Percentiles rank a stretch among this genome's conserved stretches.
Evolutionary conservation across 306 rosid genomes (phyloP).

Genomic region (Spatholobus suberectus): DNA sequence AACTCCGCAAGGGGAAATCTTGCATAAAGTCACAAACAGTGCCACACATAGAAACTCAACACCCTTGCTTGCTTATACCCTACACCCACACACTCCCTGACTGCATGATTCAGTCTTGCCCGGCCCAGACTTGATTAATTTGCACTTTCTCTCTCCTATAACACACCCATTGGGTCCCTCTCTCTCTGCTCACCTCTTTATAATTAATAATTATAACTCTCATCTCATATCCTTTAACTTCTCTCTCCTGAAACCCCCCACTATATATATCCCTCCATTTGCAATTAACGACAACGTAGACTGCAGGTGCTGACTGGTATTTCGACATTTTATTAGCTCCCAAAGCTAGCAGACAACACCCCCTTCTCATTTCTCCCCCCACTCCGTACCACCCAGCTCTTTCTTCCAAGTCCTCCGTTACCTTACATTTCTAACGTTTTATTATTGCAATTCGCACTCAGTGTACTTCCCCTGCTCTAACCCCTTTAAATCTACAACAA

Average conservation of each 20-base stretch:
- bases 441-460: conserved; percentile 39
- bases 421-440: conserved; percentile 51
- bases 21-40: not conserved
- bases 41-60: not conserved
- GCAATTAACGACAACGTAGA: conserved; percentile 75
- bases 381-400: conserved; percentile 14
- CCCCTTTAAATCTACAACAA: not conserved
- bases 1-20: not conserved
- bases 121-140: not conserved
- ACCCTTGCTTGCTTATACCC: conserved; percentile 29
- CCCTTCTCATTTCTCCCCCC: conserved; percentile 42
- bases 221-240: not conserved
- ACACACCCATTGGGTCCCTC: not conserved
- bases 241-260: not conserved
- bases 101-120: not conserved
- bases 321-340: conserved; percentile 63
- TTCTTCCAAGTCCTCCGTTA: not conserved
- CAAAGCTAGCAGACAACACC: conserved; percentile 66
- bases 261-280: conserved; percentile 27
- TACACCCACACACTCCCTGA: conserved; percentile 25
- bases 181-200: not conserved
- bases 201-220: not conserved
- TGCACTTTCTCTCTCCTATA: not conserved
- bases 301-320: conserved; percentile 83
- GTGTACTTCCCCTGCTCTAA: not conserved